A percentile compares a stretch with the other conserved stretches of the same genome.
Evolutionary conservation across 345 rosid genomes (phyloP).

Genomic region (Schrenkiella parvula): DNA sequence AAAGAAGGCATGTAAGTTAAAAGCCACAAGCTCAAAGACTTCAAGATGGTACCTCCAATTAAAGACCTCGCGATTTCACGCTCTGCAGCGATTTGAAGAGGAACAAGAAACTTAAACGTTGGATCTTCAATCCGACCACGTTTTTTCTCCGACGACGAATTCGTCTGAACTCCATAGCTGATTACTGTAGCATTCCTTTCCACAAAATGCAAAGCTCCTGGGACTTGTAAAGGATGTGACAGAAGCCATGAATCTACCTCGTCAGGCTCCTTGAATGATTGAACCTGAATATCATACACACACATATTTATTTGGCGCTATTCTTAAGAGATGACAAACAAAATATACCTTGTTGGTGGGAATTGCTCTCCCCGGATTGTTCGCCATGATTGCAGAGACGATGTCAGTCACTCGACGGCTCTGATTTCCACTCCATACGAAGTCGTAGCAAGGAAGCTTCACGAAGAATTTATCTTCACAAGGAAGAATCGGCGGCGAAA

Average conservation of each 20-base stretch:
- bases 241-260: slow-evolving; percentile 76
- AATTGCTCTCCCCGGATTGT: slow-evolving; percentile 70
- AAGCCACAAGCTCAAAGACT: neutral
- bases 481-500: slow-evolving; percentile 56
- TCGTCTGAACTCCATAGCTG: slow-evolving; percentile 76
- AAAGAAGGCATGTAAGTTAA: neutral
- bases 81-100: slow-evolving; percentile 87
- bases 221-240: slow-evolving; percentile 47
- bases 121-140: slow-evolving; percentile 75
- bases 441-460: slow-evolving; percentile 67
- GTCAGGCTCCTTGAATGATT: slow-evolving; percentile 51
- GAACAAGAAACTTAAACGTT: slow-evolving; percentile 73
- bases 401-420: slow-evolving; percentile 37
- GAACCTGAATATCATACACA: slow-evolving; percentile 40
- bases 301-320: neutral
- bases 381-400: slow-evolving; percentile 51
- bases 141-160: slow-evolving; percentile 47
- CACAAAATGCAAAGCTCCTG: slow-evolving; percentile 75
- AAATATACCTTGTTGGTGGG: slow-evolving; percentile 63
- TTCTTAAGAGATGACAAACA: too few species aligned
- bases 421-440: slow-evolving; percentile 82
- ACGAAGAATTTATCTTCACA: slow-evolving; percentile 73
- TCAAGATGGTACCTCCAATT: slow-evolving; percentile 52
- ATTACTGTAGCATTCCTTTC: slow-evolving; percentile 51
- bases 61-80: slow-evolving; percentile 86